Conservation (phyloP, 1,139 yeast species). For the Pichiaceae sp. region DNA sequence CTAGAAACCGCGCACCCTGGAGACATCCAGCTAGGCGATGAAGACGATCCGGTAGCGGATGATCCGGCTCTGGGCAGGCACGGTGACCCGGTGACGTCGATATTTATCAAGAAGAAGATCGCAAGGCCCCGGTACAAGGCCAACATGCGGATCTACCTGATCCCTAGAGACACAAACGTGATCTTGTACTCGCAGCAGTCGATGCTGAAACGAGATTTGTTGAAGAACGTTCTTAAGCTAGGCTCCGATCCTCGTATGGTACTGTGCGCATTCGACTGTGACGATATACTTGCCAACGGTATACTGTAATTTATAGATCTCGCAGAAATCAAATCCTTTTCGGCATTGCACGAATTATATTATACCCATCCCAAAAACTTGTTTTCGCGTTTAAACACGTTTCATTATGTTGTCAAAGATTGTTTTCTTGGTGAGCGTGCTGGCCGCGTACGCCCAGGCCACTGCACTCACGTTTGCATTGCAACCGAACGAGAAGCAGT, state of each 20-base stretch:
- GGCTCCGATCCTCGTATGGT: slow-evolving; percentile 21
- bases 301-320: no score
- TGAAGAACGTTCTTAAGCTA: slow-evolving; percentile 38
- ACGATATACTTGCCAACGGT: slow-evolving; percentile 7
- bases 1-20: slow-evolving; percentile 50
- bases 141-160: slow-evolving; percentile 41
- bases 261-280: slow-evolving; percentile 25
- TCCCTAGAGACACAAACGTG: slow-evolving; percentile 26
- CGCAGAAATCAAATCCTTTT: no score
- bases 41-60: slow-evolving; percentile 7
- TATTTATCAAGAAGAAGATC: slow-evolving; percentile 39
- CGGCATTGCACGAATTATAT: no score
- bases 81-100: slow-evolving; percentile 35
- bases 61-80: slow-evolving; percentile 27
- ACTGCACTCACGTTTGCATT: slow-evolving; percentile 65
- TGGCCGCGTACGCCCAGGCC: slow-evolving; percentile 10
- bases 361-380: not conserved
- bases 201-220: slow-evolving; percentile 43
- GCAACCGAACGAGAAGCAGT: slow-evolving; percentile 69
- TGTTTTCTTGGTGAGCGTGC: not conserved
- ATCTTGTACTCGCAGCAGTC: slow-evolving; percentile 42
- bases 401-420: not conserved
- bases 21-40: slow-evolving; percentile 39
- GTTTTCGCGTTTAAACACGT: not conserved
- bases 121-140: slow-evolving; percentile 47